Evolutionary conservation across 164 flowering plant species (phyloP), one percentile per base, ranked within the genome.

Genomic region (Umbilicus rupestris): DNA sequence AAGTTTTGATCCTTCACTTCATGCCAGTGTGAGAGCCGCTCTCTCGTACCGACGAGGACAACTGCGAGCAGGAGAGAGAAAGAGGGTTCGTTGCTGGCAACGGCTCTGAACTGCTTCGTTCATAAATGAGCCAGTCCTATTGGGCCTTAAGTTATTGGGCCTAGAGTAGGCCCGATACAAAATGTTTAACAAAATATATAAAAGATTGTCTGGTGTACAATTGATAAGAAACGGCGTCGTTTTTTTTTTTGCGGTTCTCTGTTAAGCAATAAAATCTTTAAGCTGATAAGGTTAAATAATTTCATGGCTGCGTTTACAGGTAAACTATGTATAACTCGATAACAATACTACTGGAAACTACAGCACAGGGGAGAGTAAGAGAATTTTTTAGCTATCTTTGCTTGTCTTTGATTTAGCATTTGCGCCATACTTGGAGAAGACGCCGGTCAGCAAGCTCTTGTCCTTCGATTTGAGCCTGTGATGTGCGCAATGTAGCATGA

Each of bases 381-480:
- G 6, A 16, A 17, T 19, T 0, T 4, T 46, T 73, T 71, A 77
- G 73, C 63, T 70, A 67, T 66, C 74, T 69, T 71, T 63, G 45
- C 49, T 49, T 62, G 79, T 49, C 20, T 59, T 55, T 6, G 58
- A 62, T 46, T 76, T 64, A 62, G 76, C 68, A 62, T 76, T 72
- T 30, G 8, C 47, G 17, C 72, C 87, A 65, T 89, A 87, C 69
- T 82, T 85, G 29, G 90, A 71, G 69, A 84, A 77, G 14, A 83
- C 92, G 3, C 69, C 88, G 7, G 82, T 77, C 50, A 87, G 78
- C 74, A 83, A 46, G 63, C 83, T 81, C 72, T 87, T 87, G 75
- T 89, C 96, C 75, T 77, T 82, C 31, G 81, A 58, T 76, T 70
- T 79, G 67, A 89, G 77, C 79, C 96, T 89, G 90, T 80, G 81